Evolutionary conservation across 495 filamentous ascomycete species (phyloP).

Genomic region (Aspergillus kassunensis): DNA sequence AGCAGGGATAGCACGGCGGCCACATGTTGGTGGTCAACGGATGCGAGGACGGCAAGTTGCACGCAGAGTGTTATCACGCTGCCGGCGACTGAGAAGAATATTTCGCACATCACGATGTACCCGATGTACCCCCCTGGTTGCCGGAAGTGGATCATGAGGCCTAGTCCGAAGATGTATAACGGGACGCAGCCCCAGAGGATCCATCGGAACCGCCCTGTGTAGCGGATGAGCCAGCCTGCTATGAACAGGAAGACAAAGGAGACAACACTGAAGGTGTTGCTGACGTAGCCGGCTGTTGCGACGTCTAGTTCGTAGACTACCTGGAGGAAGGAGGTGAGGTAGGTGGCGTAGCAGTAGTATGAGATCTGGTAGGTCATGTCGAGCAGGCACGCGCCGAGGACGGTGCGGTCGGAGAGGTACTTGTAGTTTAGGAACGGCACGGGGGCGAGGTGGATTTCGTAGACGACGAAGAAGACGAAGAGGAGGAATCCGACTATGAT

Average conservation of each 20-base stretch:
- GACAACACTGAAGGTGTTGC: slow-evolving; percentile 46
- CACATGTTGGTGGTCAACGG: slow-evolving; percentile 58
- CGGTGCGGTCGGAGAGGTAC: slow-evolving; percentile 57
- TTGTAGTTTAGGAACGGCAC: slow-evolving; percentile 54
- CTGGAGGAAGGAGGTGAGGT: slow-evolving; percentile 67
- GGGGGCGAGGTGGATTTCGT: slow-evolving; percentile 51
- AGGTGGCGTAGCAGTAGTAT: slow-evolving; percentile 50
- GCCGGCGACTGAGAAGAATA: slow-evolving; percentile 60
- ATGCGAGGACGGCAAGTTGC: slow-evolving; percentile 66
- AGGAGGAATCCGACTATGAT: slow-evolving; percentile 52
- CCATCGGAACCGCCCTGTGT: slow-evolving; percentile 50
- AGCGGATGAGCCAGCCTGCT: slow-evolving; percentile 48
- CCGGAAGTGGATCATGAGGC: slow-evolving; percentile 64
- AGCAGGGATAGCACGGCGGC: slow-evolving; percentile 62
- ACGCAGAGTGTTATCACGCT: slow-evolving; percentile 57
- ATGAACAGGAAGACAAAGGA: slow-evolving; percentile 42
- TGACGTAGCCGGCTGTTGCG: slow-evolving; percentile 50
- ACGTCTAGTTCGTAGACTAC: slow-evolving; percentile 59
- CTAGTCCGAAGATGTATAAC: slow-evolving; percentile 50
- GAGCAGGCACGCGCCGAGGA: slow-evolving; percentile 57
- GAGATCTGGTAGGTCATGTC: slow-evolving; percentile 54
- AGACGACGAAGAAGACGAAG: slow-evolving; percentile 52
- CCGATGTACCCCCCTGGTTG: slow-evolving; percentile 53
- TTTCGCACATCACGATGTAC: slow-evolving; percentile 29
- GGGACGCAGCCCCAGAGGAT: slow-evolving; percentile 54